Conservation (phyloP, 2,329 filamentous ascomycete species). For the Chrysoporthe puriensis region DNA sequence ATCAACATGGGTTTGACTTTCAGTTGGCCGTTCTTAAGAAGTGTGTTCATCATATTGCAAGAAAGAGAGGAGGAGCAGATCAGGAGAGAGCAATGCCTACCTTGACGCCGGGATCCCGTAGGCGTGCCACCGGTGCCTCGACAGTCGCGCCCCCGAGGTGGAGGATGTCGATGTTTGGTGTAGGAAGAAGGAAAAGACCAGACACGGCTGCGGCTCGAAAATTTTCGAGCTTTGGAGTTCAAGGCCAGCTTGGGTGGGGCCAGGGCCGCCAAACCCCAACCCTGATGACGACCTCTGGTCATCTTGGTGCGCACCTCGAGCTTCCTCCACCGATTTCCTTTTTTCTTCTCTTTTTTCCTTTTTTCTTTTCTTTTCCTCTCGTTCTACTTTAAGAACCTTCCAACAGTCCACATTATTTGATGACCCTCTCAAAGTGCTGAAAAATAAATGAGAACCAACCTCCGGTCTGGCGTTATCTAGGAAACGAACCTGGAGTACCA, state of each 20-base stretch:
- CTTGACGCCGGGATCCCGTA: background rate
- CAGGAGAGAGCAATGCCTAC: background rate
- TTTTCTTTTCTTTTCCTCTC: too few species aligned
- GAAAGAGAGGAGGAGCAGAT: background rate
- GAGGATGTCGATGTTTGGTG: background rate
- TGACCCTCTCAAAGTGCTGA: too few species aligned
- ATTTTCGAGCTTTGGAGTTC: background rate
- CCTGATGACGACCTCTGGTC: background rate
- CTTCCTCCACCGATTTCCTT: background rate
- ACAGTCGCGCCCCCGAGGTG: background rate
- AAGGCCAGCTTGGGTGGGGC: background rate
- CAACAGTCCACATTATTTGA: too few species aligned
- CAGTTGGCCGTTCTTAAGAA: constrained; percentile 34
- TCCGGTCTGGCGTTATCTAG: too few species aligned
- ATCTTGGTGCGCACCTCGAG: background rate
- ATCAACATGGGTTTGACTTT: constrained; percentile 34
- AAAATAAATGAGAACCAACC: too few species aligned
- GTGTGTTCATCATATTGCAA: constrained; percentile 31
- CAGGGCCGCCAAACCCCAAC: background rate
- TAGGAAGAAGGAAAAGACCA: background rate
- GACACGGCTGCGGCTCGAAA: background rate
- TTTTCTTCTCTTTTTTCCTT: too few species aligned
- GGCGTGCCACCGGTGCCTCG: background rate
- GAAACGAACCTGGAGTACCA: too few species aligned
- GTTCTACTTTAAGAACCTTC: too few species aligned